phyloP scores from a whole-genome alignment of 2,329 filamentous ascomycete species.

The Macrophomina tecta region DNA sequence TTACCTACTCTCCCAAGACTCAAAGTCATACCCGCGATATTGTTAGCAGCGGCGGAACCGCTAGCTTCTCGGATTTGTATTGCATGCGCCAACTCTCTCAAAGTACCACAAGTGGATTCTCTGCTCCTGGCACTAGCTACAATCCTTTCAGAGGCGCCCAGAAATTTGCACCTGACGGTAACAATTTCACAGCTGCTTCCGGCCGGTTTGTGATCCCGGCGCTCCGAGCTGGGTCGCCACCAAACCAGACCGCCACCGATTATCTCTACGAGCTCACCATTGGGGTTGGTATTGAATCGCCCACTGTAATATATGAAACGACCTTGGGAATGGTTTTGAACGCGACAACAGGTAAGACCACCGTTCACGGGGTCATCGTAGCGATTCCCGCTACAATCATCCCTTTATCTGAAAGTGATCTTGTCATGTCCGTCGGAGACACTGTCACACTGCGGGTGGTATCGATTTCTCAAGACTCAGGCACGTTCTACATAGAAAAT shows the following conservation, averaged over 20 bases:
- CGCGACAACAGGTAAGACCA: conserved; percentile 28
- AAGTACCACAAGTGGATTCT: too few species aligned
- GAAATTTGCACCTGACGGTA: neutral
- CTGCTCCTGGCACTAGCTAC: too few species aligned
- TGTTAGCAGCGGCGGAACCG: neutral
- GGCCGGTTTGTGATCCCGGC: neutral
- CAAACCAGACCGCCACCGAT: too few species aligned
- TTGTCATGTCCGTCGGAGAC: conserved; percentile 49
- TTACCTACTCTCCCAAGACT: neutral
- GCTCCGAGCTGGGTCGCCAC: neutral
- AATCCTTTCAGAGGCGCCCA: neutral
- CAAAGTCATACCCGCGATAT: neutral
- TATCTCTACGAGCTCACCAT: conserved; percentile 36
- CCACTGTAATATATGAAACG: conserved; percentile 47
- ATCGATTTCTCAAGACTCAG: conserved; percentile 49
- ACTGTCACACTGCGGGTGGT: conserved; percentile 49
- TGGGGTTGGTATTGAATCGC: conserved; percentile 64
- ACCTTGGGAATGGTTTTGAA: conserved; percentile 54
- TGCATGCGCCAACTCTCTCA: neutral
- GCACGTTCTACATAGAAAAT: conserved; percentile 58
- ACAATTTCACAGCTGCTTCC: neutral
- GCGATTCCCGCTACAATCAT: too few species aligned
- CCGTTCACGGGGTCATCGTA: too few species aligned
- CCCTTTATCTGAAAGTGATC: conserved; percentile 31
- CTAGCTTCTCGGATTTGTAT: neutral